Conservation (phyloP, 2,329 filamentous ascomycete genomes). For the Microsporum canis region DNA sequence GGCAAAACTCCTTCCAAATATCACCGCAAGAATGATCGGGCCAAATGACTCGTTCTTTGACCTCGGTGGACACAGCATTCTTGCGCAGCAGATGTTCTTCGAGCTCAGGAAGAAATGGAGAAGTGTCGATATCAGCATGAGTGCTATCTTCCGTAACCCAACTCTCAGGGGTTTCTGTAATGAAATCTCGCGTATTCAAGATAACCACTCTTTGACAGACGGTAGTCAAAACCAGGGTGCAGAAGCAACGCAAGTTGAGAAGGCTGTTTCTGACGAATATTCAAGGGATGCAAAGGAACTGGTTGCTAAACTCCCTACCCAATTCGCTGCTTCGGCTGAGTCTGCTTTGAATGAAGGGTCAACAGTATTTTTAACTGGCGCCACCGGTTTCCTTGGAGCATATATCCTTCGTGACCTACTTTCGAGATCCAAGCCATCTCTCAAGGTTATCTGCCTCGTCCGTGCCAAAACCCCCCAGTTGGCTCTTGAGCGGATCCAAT, state of each 20-base stretch:
- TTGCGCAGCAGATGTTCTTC: constrained; percentile 71
- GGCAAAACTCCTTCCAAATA: constrained; percentile 55
- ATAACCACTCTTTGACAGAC: constrained; percentile 37
- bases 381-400: constrained; percentile 78
- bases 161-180: constrained; percentile 38
- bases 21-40: constrained; percentile 57
- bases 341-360: constrained; percentile 28
- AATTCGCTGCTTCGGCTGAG: constrained; percentile 27
- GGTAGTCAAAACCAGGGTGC: constrained; percentile 15
- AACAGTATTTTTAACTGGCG: constrained; percentile 74
- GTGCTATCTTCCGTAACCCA: constrained; percentile 13
- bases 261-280: constrained; percentile 38
- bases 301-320: constrained; percentile 38
- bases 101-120: constrained; percentile 49
- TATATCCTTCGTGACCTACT: constrained; percentile 70
- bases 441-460: constrained; percentile 63
- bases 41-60: constrained; percentile 63
- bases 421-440: constrained; percentile 42
- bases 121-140: constrained; percentile 17
- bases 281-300: constrained; percentile 42
- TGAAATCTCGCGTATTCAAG: constrained; percentile 43
- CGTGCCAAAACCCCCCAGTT: constrained; percentile 53
- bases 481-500: constrained; percentile 53
- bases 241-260: constrained; percentile 13
- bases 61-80: constrained; percentile 65